Conservation (phyloP, 495 filamentous ascomycete species). For the Neurospora cerealis region DNA sequence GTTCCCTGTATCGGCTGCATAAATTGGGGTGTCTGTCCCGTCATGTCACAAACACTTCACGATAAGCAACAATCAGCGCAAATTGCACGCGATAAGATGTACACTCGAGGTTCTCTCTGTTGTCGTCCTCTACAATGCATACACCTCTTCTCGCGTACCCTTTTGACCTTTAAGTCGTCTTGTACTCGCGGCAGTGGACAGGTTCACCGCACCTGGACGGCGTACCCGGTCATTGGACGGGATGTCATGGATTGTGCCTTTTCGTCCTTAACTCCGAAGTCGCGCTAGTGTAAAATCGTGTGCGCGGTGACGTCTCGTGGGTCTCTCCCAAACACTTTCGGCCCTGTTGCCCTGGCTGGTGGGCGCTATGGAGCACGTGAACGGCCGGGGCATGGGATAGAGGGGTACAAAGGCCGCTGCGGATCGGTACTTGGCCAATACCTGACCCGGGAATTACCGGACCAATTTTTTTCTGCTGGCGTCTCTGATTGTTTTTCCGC, state of each 20-base stretch:
- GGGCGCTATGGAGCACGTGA: neutral
- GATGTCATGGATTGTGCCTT: neutral
- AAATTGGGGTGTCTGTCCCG: neutral
- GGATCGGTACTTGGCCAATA: constrained; percentile 5
- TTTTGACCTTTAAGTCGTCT: neutral
- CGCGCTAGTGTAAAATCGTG: neutral
- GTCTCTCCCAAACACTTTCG: neutral
- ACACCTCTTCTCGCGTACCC: too few relatives aligned
- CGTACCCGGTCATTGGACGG: neutral
- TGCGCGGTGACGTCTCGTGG: neutral
- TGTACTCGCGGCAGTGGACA: neutral
- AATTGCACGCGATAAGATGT: neutral
- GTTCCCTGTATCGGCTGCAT: neutral
- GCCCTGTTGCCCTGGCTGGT: neutral
- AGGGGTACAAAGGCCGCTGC: neutral
- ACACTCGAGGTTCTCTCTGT: neutral
- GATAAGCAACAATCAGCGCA: neutral
- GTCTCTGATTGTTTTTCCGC: constrained; percentile 5
- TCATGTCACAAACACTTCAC: neutral
- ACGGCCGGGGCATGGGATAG: too few relatives aligned
- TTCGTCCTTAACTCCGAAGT: neutral
- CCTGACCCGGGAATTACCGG: constrained; percentile 23
- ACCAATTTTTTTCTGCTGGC: constrained; percentile 15
- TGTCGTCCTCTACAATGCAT: neutral
- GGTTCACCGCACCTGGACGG: neutral